phyloP scores from a whole-genome alignment of 192 early-diverging fungal species.

The Mortierella antarctica region DNA sequence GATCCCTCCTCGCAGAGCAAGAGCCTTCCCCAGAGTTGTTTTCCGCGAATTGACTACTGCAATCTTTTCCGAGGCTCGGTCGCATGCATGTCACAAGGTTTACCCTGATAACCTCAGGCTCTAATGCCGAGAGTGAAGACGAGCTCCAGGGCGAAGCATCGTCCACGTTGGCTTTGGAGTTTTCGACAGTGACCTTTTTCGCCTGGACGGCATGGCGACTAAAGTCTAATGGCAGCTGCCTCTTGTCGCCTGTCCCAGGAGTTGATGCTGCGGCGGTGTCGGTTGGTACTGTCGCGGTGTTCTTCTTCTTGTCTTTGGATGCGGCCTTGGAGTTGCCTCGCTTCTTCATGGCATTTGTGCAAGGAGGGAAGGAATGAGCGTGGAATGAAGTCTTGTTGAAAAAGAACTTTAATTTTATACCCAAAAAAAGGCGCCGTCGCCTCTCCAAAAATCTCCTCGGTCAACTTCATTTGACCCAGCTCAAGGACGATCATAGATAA shows the following conservation, averaged over 20 bases:
- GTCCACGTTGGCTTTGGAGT: conserved; percentile 13
- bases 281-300: background rate
- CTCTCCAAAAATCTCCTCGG: no score
- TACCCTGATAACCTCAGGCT: conserved; percentile 36
- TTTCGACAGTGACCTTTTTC: conserved; percentile 20
- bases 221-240: conserved; percentile 49
- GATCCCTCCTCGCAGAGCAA: no score
- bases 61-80: background rate
- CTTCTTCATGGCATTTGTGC: conserved; percentile 19
- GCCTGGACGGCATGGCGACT: conserved; percentile 41
- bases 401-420: no score
- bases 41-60: background rate
- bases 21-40: no score
- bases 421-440: no score
- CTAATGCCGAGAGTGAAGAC: background rate
- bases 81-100: conserved; percentile 6
- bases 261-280: background rate
- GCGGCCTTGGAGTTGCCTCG: background rate
- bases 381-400: no score
- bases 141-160: background rate
- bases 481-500: conserved; percentile 24
- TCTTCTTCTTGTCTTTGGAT: background rate
- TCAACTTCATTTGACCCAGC: background rate
- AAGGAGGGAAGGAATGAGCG: no score
- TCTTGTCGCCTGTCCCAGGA: conserved; percentile 21